Percentiles rank a stretch among this genome's conserved stretches.
Conservation (phyloP, 345 rosid species). For the Salix caprea region DNA sequence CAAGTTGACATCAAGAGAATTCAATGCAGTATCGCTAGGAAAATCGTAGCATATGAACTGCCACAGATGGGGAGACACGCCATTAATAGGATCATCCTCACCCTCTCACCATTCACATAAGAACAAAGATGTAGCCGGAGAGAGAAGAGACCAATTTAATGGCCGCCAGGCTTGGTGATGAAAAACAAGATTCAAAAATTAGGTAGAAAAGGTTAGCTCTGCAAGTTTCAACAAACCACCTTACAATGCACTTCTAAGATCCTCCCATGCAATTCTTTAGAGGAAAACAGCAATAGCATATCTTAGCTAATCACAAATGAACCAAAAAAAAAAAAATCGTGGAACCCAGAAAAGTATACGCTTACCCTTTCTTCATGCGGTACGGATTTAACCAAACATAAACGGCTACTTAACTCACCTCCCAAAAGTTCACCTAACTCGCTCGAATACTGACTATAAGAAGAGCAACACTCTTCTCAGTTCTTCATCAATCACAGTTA, state of each 20-base stretch:
- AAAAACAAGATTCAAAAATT: neutral
- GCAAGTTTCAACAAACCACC: neutral
- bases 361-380: neutral
- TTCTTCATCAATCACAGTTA: constrained; percentile 6
- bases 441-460: constrained; percentile 15
- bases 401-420: constrained; percentile 27
- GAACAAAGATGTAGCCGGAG: neutral
- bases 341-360: no score
- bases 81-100: neutral
- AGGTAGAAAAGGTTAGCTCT: neutral
- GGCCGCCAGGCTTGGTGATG: constrained; percentile 1
- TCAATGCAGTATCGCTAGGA: no score
- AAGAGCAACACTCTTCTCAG: neutral
- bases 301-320: no score
- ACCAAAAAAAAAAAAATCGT: no score
- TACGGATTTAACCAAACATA: neutral
- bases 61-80: neutral
- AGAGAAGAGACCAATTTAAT: neutral
- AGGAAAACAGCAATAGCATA: neutral
- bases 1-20: no score
- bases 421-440: constrained; percentile 27
- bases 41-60: neutral
- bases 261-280: neutral
- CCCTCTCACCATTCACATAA: neutral
- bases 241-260: neutral